A percentile compares a stretch with the other conserved stretches of the same genome.
Evolutionary conservation across 1,284 basidiomycete genomes (phyloP).

Genomic region (Afroboletus lepidellus): DNA sequence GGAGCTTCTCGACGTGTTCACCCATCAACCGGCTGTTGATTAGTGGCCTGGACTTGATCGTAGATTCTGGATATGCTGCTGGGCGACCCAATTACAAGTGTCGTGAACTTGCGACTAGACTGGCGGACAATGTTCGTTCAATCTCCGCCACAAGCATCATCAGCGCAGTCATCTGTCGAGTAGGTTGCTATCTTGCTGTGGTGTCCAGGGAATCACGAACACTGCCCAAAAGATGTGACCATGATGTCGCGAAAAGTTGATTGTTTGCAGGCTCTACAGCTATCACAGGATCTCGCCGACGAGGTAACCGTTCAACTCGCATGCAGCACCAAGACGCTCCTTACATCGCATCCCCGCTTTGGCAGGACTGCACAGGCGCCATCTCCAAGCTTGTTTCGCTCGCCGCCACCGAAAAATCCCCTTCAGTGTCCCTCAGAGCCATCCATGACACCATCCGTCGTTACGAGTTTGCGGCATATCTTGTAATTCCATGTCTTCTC

Average conservation of each 20-base stretch:
- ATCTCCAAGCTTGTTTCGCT: conserved; percentile 23
- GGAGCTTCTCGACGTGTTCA: too few species aligned
- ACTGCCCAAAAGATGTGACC: neutral
- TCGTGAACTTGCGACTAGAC: too few species aligned
- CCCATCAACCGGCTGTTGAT: too few species aligned
- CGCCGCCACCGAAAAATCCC: conserved; percentile 8
- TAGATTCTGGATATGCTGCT: too few species aligned
- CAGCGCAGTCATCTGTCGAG: too few species aligned
- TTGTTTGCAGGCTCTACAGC: conserved; percentile 18
- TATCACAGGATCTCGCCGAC: conserved; percentile 24
- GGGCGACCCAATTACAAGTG: too few species aligned
- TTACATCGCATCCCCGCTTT: neutral
- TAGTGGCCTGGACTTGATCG: too few species aligned
- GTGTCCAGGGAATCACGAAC: neutral
- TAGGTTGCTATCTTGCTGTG: too few species aligned
- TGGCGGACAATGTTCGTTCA: neutral
- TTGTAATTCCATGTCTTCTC: conserved; percentile 11
- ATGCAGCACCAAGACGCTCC: neutral
- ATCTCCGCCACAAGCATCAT: neutral
- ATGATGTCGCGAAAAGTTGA: conserved; percentile 5
- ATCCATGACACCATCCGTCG: conserved; percentile 18
- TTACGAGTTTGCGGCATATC: conserved; percentile 15
- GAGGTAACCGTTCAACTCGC: conserved; percentile 15
- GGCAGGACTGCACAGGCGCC: conserved; percentile 18
- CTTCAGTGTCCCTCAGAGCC: conserved; percentile 12